Evolutionary conservation across 805 yeast species (phyloP).

Genomic region (Metschnikowia kofuensis): DNA sequence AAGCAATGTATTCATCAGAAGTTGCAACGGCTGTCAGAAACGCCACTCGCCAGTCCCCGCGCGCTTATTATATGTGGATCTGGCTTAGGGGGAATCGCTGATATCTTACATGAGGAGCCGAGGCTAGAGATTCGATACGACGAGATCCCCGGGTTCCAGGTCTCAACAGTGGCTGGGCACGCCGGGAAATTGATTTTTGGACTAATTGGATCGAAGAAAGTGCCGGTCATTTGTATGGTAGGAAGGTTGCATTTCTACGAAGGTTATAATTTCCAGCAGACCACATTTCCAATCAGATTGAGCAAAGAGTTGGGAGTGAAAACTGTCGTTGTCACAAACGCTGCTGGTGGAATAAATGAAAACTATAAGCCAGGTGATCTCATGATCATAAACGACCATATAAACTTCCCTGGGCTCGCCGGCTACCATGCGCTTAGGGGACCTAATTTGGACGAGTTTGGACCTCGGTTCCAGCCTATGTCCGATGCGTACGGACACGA

Average conservation of each 20-base stretch:
- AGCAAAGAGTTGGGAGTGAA: conserved; percentile 61
- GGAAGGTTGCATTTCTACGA: conserved; percentile 93
- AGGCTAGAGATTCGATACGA: conserved; percentile 56
- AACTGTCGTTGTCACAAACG: conserved; percentile 82
- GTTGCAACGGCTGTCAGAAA: conserved; percentile 9
- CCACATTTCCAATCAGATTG: conserved; percentile 83
- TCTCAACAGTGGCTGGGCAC: conserved; percentile 88
- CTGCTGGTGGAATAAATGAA: conserved; percentile 86
- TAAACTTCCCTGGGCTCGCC: conserved; percentile 86
- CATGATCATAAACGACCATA: conserved; percentile 87
- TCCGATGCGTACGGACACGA: conserved; percentile 85
- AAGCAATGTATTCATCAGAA: conserved; percentile 13
- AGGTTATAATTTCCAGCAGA: conserved; percentile 78
- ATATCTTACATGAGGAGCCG: conserved; percentile 40
- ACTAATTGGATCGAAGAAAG: conserved; percentile 57
- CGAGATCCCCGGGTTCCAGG: conserved; percentile 75
- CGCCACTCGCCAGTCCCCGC: conserved; percentile 43
- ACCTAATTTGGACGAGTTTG: conserved; percentile 72
- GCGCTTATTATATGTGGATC: conserved; percentile 90
- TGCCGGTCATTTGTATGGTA: conserved; percentile 88
- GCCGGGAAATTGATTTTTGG: conserved; percentile 83
- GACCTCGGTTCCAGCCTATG: conserved; percentile 84
- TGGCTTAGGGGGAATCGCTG: conserved; percentile 85
- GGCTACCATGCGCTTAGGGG: conserved; percentile 89
- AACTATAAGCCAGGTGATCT: conserved; percentile 76